Conservation (phyloP, 208 protist species). For the Acanthamoeba royreba region DNA sequence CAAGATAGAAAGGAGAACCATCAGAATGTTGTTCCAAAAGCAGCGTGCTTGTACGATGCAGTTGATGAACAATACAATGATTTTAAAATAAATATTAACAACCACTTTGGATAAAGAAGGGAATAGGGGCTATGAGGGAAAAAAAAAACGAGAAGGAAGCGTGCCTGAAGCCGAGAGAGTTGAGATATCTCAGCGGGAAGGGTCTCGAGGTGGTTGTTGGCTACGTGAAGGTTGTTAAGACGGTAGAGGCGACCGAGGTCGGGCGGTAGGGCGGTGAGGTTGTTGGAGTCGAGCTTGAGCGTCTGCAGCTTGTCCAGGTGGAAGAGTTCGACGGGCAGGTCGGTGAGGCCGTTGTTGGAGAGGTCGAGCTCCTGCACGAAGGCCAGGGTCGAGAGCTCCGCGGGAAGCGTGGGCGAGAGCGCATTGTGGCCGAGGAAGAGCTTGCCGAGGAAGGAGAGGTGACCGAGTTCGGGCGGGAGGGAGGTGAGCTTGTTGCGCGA, state of each 20-base stretch:
- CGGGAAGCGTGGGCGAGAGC: background rate
- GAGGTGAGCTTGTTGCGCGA: background rate
- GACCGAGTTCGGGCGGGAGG: constrained; percentile 26
- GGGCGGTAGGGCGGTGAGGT: background rate
- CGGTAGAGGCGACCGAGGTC: constrained; percentile 5
- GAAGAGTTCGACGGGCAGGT: constrained; percentile 3
- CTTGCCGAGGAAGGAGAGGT: constrained; percentile 47
- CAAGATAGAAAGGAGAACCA: too few species aligned
- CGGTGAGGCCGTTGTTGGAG: background rate
- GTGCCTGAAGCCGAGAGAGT: constrained; percentile 14
- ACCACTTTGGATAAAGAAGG: background rate
- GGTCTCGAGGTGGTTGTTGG: background rate
- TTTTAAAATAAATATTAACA: too few species aligned
- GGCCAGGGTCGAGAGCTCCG: background rate
- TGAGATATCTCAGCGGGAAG: background rate
- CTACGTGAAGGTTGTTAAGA: background rate
- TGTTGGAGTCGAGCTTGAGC: background rate
- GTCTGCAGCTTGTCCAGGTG: constrained; percentile 10
- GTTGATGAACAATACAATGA: too few species aligned
- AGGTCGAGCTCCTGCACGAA: constrained; percentile 48
- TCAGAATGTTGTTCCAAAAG: too few species aligned
- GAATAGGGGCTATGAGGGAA: background rate
- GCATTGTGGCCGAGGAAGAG: constrained; percentile 1
- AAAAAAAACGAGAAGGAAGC: background rate
- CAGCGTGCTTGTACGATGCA: too few species aligned